A percentile compares a stretch with the other conserved stretches of the same genome.
phyloP scores from a whole-genome alignment of 305 asterid genomes.

The Solanum hybrid region DNA sequence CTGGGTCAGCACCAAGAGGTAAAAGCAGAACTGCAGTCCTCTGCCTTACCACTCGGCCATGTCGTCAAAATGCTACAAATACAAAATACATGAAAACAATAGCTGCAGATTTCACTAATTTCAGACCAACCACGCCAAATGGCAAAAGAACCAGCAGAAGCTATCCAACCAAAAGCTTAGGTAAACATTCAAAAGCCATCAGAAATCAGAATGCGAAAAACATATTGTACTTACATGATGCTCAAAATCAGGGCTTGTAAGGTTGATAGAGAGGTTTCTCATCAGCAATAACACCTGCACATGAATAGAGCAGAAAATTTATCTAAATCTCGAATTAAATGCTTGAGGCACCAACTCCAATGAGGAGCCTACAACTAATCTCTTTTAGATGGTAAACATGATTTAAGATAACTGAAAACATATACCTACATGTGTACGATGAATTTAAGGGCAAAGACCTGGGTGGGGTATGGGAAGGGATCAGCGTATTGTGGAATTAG shows the following conservation, averaged over 20 bases:
- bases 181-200: background rate
- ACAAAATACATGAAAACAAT: background rate
- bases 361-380: background rate
- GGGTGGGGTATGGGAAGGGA: background rate
- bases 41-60: background rate
- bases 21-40: background rate
- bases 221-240: conserved; percentile 61
- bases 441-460: background rate
- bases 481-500: background rate
- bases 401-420: background rate
- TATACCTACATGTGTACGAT: background rate
- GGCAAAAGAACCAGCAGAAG: background rate
- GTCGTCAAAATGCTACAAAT: background rate
- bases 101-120: background rate
- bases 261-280: conserved; percentile 81
- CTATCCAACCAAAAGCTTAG: background rate
- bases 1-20: background rate
- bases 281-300: conserved; percentile 68
- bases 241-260: conserved; percentile 73
- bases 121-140: background rate
- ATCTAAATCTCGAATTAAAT: background rate
- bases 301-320: background rate
- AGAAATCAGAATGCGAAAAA: background rate
- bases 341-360: background rate
- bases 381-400: background rate